A percentile compares a stretch with the other conserved stretches of the same genome.
phyloP scores from a whole-genome alignment of 73 alveolate genomes.

The Breviolum minutum region DNA sequence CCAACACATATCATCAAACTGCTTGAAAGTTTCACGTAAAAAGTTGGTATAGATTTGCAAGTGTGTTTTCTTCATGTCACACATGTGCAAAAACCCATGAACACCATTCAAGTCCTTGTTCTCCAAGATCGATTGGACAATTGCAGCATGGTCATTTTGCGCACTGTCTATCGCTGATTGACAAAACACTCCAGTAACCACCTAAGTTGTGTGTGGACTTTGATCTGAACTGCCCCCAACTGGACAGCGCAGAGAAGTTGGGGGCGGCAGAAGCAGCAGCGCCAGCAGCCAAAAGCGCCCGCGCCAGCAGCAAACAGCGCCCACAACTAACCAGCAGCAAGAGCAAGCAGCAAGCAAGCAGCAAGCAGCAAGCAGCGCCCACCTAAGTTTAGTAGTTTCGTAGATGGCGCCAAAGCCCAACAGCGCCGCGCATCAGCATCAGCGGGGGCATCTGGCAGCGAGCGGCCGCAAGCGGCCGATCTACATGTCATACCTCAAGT shows the following conservation, averaged over 20 bases:
- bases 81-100: no score
- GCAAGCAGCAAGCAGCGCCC: no score
- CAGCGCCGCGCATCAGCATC: neutral
- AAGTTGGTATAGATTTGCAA: neutral
- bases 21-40: no score
- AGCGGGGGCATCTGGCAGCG: neutral
- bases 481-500: neutral
- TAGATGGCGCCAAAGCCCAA: neutral
- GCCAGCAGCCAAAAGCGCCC: no score
- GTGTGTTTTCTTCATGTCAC: neutral
- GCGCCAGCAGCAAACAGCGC: neutral
- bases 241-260: no score
- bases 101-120: neutral
- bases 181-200: conserved; percentile 35
- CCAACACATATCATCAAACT: no score
- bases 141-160: conserved; percentile 52
- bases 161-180: conserved; percentile 31
- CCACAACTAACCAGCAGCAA: no score
- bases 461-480: neutral
- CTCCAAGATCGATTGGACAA: conserved; percentile 23
- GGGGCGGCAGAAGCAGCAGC: no score
- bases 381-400: no score
- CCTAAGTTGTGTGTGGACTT: no score
- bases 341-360: no score
- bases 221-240: no score